These are phyloP conservation scores for Boehmeria nivea DNA, from an alignment of 306 rosid species.

Conservation along the genomic window DNA sequence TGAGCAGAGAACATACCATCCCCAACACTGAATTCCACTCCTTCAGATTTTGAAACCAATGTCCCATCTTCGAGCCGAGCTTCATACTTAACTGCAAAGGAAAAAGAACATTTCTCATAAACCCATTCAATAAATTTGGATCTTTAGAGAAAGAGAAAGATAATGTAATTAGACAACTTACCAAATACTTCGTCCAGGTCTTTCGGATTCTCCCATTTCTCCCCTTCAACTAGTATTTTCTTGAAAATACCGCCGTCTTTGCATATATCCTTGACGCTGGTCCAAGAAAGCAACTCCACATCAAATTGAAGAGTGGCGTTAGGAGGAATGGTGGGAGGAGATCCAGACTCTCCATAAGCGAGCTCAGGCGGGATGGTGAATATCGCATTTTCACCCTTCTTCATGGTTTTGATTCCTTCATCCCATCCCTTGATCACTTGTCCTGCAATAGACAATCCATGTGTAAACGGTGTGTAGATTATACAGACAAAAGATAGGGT, in stretches of 20 bases:
- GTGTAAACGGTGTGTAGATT: too few species aligned
- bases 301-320: slow-evolving; percentile 79
- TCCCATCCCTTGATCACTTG: slow-evolving; percentile 96
- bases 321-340: slow-evolving; percentile 88
- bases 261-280: slow-evolving; percentile 70
- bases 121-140: not conserved
- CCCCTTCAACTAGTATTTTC: slow-evolving; percentile 69
- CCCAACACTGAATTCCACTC: slow-evolving; percentile 62
- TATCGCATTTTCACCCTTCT: slow-evolving; percentile 76
- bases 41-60: slow-evolving; percentile 58
- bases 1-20: slow-evolving; percentile 38
- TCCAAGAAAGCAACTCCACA: slow-evolving; percentile 85
- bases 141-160: slow-evolving; percentile 3
- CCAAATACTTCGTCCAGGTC: slow-evolving; percentile 80
- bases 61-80: slow-evolving; percentile 71
- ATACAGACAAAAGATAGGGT: too few species aligned
- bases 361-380: slow-evolving; percentile 78
- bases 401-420: slow-evolving; percentile 81
- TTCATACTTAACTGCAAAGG: slow-evolving; percentile 61
- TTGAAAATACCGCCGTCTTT: slow-evolving; percentile 93
- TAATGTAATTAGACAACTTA: slow-evolving; percentile 45
- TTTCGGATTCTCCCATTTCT: slow-evolving; percentile 88
- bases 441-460: slow-evolving; percentile 17
- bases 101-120: not conserved
- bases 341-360: slow-evolving; percentile 83